Base-by-base conservation (phyloP, 148 eudicot species). In the Nepenthes gracilis region DNA sequence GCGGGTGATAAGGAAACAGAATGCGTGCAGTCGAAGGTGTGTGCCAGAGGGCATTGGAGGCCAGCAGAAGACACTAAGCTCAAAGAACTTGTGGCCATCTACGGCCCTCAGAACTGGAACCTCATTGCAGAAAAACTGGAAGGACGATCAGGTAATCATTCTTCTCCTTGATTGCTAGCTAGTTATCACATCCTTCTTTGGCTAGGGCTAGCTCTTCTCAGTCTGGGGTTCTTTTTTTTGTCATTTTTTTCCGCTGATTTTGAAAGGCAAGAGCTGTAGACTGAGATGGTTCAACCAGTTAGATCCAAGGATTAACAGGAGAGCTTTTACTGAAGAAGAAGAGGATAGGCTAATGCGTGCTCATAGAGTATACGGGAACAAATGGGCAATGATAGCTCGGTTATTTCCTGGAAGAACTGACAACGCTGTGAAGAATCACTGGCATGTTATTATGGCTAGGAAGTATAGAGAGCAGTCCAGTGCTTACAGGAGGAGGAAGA, bases 381-480 rank as follows among this genome's bases (percentile, higher is more conserved):
- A 83, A 67, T 88, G 96, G 96, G 93, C 96, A 2, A 68, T 85
- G 79, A 83, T 88, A 40, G 87, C 96, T 11, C 79, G 94, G 70
- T 75, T 89, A 0, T 89, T 89, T 36, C 96, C 94, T 2, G 96
- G 96, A 0, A 71, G 96, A 58, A 89, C 96, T 14, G 96, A 89
- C 47, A 89, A 89, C 71, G 87, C 96, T n/a, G 90, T 89, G 40
- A 89, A 89, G 67, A 89, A 89, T 63, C 96, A 89, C 69, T 89
- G 96, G 96, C 96, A 89, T 78, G 96, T 89, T 6, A 63, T 86
- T 1, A 89, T 89, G 96, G 89, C 96, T 1, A 80, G 96, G 8
- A 89, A 80, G 58, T 80, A 74, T 74, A 77, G 93, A 48, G 87
- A 89, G 14, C 89, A 83, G 49, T 81, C 89, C 15, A 70, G 36